Base-by-base conservation (phyloP, 2,329 filamentous ascomycete genomes). In the Claviceps purpurea region DNA sequence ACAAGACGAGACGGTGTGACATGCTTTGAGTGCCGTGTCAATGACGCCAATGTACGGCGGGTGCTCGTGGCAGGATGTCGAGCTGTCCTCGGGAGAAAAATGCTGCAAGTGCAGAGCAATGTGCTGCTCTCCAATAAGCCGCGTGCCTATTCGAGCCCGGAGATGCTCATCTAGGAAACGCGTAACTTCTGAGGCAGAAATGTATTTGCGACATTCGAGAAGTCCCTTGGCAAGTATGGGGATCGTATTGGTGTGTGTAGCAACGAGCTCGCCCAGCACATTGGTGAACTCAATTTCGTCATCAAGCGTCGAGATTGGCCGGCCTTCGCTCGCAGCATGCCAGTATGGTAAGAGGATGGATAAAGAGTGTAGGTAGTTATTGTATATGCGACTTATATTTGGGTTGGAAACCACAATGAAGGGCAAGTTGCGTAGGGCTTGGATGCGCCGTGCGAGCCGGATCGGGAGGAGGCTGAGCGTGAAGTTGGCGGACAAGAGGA, bases 401-500 rank as follows among this genome's bases (percentile, higher is more conserved):
- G 89, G 88, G 65, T 98, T 97, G n/a, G 91, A 90, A 26, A 98
- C 93, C 52, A 98, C 91, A 57, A 98, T 97, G 68, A 91, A 98
- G 0, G 93, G 93, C 8, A 98, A 80, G 65, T 95, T 95, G 57
- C 90, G 85, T 18, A 98, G 75, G 44, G 89, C 89, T 66, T 95
- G 87, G 57, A 98, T 95, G 52, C 93, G 88, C 65, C 94, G 89
- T 26, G 93, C 93, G 26, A 98, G 82, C 40, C 93, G 88, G 49
- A 93, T 87, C 14, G 93, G 93, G 10, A 97, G 82, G 50, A 96
- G 85, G 30, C 85, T 87, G 58, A 97, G 84, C 13, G 93, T 95
- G 71, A 97, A 97, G 72, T 96, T 95, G 56, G 93, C 93, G 1
- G 90, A 96, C 40, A 85, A 82, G 61, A 95, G 82, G 52, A 98